A percentile compares a stretch with the other conserved stretches of the same genome.
phyloP scores from a whole-genome alignment of 1,139 yeast species.

The Arxiozyma bovina region DNA sequence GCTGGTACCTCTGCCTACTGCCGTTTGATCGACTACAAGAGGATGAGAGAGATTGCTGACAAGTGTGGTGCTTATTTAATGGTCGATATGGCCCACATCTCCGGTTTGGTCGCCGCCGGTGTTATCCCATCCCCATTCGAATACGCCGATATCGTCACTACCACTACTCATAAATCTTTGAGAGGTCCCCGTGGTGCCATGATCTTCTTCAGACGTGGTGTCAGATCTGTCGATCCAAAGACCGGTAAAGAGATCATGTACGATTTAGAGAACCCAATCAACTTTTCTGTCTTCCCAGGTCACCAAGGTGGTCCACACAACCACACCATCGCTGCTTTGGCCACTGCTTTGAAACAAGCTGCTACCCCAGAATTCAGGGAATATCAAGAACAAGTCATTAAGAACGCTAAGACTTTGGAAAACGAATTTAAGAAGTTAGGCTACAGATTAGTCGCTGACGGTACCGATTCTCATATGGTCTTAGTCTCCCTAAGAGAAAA shows the following conservation, averaged over 20 bases:
- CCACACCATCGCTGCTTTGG: constrained; percentile 95
- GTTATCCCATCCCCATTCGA: constrained; percentile 95
- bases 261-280: constrained; percentile 90
- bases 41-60: constrained; percentile 95
- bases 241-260: constrained; percentile 83
- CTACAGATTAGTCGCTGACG: constrained; percentile 79
- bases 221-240: constrained; percentile 79
- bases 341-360: constrained; percentile 94
- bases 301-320: constrained; percentile 99
- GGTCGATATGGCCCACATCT: constrained; percentile 97
- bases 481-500: constrained; percentile 82
- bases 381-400: constrained; percentile 81
- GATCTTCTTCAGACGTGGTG: constrained; percentile 97
- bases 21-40: constrained; percentile 86
- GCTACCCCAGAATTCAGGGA: constrained; percentile 82
- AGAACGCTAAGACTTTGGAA: constrained; percentile 83
- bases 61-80: constrained; percentile 91
- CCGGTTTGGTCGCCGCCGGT: constrained; percentile 93
- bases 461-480: constrained; percentile 96
- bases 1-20: constrained; percentile 99
- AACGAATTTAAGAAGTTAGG: constrained; percentile 59
- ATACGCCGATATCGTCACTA: constrained; percentile 93
- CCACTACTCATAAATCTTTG: constrained; percentile 95
- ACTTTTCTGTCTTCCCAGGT: constrained; percentile 98
- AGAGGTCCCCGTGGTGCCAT: constrained; percentile 99